Evolutionary conservation across 768 basidiomycete genomes (phyloP).

Genomic region (Tephrocybe sp.): DNA sequence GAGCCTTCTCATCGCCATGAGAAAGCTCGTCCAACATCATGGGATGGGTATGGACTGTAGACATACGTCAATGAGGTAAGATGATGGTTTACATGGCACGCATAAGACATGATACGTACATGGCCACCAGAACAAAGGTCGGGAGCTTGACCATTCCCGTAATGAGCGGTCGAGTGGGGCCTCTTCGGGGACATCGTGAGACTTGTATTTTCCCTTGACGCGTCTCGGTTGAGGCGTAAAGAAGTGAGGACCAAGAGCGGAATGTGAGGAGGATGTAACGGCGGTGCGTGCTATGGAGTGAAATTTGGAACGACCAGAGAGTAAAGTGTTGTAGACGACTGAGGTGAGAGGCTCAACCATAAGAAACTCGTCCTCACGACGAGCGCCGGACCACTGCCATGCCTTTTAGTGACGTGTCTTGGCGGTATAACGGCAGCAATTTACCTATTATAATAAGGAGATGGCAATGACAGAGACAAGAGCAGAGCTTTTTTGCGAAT

Average conservation of each 20-base stretch:
- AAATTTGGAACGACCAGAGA: constrained; percentile 32
- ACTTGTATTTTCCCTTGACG: constrained; percentile 54
- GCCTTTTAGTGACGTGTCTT: background rate
- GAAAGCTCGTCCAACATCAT: constrained; percentile 35
- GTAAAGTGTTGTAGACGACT: constrained; percentile 48
- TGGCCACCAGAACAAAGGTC: constrained; percentile 48
- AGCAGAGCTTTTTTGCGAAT: constrained; percentile 16
- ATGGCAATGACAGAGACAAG: background rate
- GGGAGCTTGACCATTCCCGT: constrained; percentile 47
- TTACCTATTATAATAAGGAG: background rate
- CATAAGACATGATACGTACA: constrained; percentile 18
- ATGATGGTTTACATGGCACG: background rate
- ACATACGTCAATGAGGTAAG: background rate
- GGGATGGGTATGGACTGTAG: constrained; percentile 30
- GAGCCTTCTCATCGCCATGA: constrained; percentile 7
- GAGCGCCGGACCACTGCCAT: constrained; percentile 11
- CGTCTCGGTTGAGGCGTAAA: constrained; percentile 53
- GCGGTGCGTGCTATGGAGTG: constrained; percentile 16
- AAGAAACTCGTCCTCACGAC: constrained; percentile 26
- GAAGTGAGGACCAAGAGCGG: constrained; percentile 43
- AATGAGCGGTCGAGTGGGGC: constrained; percentile 30
- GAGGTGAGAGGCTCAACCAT: constrained; percentile 67
- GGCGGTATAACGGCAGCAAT: background rate
- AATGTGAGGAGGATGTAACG: constrained; percentile 23
- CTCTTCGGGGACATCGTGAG: constrained; percentile 21